These are phyloP conservation scores for Colletotrichum zoysiae DNA, from an alignment of 2,329 filamentous ascomycete species.

Conservation along the genomic window DNA sequence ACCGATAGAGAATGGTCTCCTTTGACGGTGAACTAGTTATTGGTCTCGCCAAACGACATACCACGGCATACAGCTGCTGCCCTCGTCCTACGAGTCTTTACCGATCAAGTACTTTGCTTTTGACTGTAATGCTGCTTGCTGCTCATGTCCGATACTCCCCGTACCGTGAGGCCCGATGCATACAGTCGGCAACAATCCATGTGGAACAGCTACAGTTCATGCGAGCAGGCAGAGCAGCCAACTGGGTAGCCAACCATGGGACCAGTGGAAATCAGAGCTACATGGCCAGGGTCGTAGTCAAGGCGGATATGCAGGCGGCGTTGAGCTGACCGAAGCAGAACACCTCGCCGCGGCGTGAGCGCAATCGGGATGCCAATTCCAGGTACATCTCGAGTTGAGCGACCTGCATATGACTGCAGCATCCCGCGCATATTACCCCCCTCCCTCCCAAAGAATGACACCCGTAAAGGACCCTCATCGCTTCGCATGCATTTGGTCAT, in stretches of 20 bases:
- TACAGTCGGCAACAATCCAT: not conserved
- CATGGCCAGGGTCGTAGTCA: constrained; percentile 26
- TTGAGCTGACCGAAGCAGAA: constrained; percentile 11
- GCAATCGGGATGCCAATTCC: constrained; percentile 14
- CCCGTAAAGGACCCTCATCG: constrained; percentile 15
- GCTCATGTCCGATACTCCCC: not conserved
- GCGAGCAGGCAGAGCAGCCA: not conserved
- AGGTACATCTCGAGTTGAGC: constrained; percentile 19
- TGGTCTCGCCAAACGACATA: not conserved
- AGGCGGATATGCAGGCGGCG: constrained; percentile 21
- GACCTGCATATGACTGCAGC: constrained; percentile 33
- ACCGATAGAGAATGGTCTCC: not conserved
- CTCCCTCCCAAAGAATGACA: constrained; percentile 25
- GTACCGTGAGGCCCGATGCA: not conserved
- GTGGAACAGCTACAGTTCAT: not conserved
- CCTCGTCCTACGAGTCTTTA: too few relatives aligned
- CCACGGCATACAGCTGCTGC: not conserved
- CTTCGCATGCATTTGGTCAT: constrained; percentile 15
- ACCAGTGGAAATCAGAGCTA: not conserved
- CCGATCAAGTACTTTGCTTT: not conserved
- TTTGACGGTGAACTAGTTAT: not conserved
- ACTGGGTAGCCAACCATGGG: not conserved
- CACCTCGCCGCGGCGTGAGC: constrained; percentile 4
- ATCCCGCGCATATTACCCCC: constrained; percentile 23
- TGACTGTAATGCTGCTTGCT: not conserved